Evolutionary conservation across 2,329 filamentous ascomycete genomes (phyloP), one percentile per base, ranked within the genome.

Genomic region (Cyphellophora attinorum): DNA sequence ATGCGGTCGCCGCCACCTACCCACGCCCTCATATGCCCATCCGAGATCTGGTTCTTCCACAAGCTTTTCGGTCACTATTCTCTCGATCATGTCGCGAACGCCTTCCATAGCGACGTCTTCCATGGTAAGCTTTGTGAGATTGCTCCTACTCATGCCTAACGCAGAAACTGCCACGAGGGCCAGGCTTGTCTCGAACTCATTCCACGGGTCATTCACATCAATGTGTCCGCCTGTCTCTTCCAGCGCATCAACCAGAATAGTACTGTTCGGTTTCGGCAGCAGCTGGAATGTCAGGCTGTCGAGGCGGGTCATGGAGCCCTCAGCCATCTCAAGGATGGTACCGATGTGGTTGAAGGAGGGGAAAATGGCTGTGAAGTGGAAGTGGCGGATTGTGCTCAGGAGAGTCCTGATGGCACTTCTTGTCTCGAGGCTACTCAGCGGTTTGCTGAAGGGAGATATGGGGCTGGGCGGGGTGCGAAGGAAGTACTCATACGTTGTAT

Each of bases 401-500:
- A 79, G 5, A n/a, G n/a, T n/a, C n/a, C n/a, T n/a, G n/a, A n/a
- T n/a, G n/a, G n/a, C 53, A 41, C 3, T 11, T 27, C 1, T 61
- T 58, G 6, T 72, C 47, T 11, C 60, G 51, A 3, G 56, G 46
- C 18, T 35, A 17, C 14, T 21, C 12, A 27, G n/a, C 4, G 12
- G 18, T 62, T 5, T 58, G 19, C 61, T 55, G 30, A 54, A 47
- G 12, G 28, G 16, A 11, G 11, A 30, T 2, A 83, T 58, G 37
- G 82, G 65, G 11, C 76, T 76, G 0, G 76, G 79, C 5, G 79
- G 70, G 2, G 67, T 63, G 29, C 75, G 74, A 21, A 77, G 63
- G 49, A 79, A 83, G 57, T 79, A 85, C 48, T 85, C 77, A 52
- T 84, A 81, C 3, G 73, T 76, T 30, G 70, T 70, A 57, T 84